Percentiles rank a stretch among this genome's conserved stretches.
Conservation (phyloP, 192 early-diverging fungal species). For the Chytriomyces hyalinus region DNA sequence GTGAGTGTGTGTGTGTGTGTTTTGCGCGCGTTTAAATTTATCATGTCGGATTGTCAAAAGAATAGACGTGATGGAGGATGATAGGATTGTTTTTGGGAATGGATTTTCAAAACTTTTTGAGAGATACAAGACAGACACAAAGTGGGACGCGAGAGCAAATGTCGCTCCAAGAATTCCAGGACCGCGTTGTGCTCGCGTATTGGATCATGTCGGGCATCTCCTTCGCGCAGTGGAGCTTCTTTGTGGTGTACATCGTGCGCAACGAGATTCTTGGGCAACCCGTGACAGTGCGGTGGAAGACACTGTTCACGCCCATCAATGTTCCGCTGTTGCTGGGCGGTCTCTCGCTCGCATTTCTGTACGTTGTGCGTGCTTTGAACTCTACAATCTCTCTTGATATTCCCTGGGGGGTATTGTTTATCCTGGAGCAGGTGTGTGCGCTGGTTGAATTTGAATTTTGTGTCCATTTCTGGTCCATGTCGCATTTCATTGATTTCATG, state of each 20-base stretch:
- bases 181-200: slow-evolving; percentile 2
- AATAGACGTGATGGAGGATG: not conserved
- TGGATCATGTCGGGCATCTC: not conserved
- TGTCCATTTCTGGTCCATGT: not conserved
- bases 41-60: not conserved
- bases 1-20: too few relatives aligned
- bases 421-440: not conserved
- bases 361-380: not conserved
- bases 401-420: not conserved
- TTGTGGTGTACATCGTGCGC: not conserved
- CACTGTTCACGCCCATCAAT: slow-evolving; percentile 28
- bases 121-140: not conserved
- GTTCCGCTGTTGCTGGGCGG: slow-evolving; percentile 7
- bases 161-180: not conserved
- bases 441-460: not conserved
- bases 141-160: not conserved
- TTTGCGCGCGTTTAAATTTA: too few relatives aligned
- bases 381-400: not conserved
- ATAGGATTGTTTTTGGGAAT: not conserved
- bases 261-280: slow-evolving; percentile 4
- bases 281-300: not conserved
- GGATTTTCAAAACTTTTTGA: not conserved
- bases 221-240: not conserved
- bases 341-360: not conserved
- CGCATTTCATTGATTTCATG: not conserved